Evolutionary conservation across 2,329 filamentous ascomycete genomes (phyloP).

Genomic region (Pleurostoma richardsiae): DNA sequence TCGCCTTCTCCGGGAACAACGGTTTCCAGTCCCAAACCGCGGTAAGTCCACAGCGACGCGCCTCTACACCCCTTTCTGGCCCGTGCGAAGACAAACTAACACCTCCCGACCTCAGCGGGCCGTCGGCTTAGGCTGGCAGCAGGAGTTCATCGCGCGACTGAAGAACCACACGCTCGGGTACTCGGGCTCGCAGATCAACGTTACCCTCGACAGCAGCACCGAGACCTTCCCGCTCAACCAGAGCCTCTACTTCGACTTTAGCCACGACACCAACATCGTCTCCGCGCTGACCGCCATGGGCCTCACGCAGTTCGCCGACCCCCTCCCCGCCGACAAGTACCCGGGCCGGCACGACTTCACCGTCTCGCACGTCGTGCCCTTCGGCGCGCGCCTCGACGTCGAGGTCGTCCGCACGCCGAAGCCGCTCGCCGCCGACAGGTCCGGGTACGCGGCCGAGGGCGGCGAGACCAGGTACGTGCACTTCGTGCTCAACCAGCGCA

Average conservation of each 20-base stretch:
- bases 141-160: conserved; percentile 68
- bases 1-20: conserved; percentile 56
- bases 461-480: conserved; percentile 64
- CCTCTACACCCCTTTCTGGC: neutral
- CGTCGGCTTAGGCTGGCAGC: conserved; percentile 68
- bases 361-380: conserved; percentile 64
- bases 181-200: conserved; percentile 57
- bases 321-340: conserved; percentile 51
- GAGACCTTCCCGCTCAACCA: conserved; percentile 71
- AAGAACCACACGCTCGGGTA: conserved; percentile 60
- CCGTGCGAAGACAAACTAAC: conserved; percentile 6
- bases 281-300: conserved; percentile 68
- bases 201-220: conserved; percentile 63
- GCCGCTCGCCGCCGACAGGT: conserved; percentile 52
- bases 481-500: conserved; percentile 70
- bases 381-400: conserved; percentile 68
- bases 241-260: conserved; percentile 71
- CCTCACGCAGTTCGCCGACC: conserved; percentile 60
- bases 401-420: conserved; percentile 66
- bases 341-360: conserved; percentile 57
- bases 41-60: conserved; percentile 24
- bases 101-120: conserved; percentile 42
- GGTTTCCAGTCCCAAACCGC: conserved; percentile 62
- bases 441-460: conserved; percentile 43
- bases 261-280: conserved; percentile 71